A percentile compares a stretch with the other conserved stretches of the same genome.
Conservation (phyloP, 345 rosid species). For the Conringia planisiliqua region DNA sequence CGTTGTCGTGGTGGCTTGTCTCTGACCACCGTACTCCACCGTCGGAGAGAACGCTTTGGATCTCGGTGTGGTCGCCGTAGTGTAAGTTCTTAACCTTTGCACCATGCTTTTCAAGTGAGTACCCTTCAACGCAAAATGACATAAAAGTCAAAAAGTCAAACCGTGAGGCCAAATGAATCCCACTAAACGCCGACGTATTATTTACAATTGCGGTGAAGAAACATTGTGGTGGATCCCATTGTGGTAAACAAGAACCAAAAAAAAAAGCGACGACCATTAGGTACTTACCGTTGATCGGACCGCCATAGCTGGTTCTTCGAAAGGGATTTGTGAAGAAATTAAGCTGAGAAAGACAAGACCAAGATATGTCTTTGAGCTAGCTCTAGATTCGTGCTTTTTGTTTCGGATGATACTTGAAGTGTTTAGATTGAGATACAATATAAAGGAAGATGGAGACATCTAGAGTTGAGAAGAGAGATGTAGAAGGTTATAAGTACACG, state of each 20-base stretch:
- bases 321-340: not conserved
- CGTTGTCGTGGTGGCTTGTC: not conserved
- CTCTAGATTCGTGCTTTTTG: not conserved
- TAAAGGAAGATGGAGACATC: constrained; percentile 31
- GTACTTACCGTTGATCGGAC: constrained; percentile 40
- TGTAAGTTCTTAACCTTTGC: constrained; percentile 30
- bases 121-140: constrained; percentile 32
- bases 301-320: constrained; percentile 31
- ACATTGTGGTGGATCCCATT: no score
- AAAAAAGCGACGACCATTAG: not conserved
- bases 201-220: not conserved
- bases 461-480: constrained; percentile 37
- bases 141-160: not conserved
- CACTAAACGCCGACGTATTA: not conserved
- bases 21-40: constrained; percentile 2
- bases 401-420: not conserved
- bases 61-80: constrained; percentile 39
- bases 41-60: constrained; percentile 34
- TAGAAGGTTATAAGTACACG: constrained; percentile 16
- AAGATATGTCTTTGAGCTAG: not conserved
- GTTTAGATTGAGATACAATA: not conserved
- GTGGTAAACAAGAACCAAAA: not conserved
- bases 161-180: not conserved
- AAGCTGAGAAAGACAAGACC: not conserved
- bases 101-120: constrained; percentile 37